Base-by-base conservation (phyloP, 2,329 filamentous ascomycete genomes). In the Cladosporium sp. region DNA sequence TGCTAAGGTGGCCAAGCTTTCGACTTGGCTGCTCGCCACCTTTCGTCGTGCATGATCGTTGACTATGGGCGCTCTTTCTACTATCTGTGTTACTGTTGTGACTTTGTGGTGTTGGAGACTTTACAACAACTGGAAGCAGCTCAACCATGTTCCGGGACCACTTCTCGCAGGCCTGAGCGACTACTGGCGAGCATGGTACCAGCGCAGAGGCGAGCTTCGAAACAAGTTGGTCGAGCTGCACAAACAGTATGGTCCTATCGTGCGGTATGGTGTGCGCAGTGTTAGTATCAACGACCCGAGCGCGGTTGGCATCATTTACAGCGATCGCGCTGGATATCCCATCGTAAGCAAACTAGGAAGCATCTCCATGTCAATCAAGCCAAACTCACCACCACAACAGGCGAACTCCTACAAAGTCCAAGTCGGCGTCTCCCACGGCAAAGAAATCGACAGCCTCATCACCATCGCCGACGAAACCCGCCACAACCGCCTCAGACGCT, bases 141-240 rank as follows among this genome's bases (percentile, higher is more conserved):
- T 59, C 6, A 14, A 59, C 6, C 21, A 59, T 18, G 38, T 59
- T 2, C 57, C 57, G 34, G 57, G 57, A 18, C 57, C 57, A 15
- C 15, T 3, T 32, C 57, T 59, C 1, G 57, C 57, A 5, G 57
- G 38, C 2, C 11, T 59, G 21, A 59, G 57, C 26, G 57, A 59
- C 57, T 59, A 44, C 26, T 59, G 57, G 57, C 57, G 57, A 32
- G 57, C 57, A 30, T 59, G 57, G 57, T 7, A 28, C 11, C 57
- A 59, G 28, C 24, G 57, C 11, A 59, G 57, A 47, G 57, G 57
- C 34, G 38, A 59, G 24, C 57, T 59, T 26, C 21, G 57, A 36
- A 24, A 38, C 18, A 59, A 59, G 26, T 18, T 59, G 24, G 26
- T 59, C 24, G 57, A 59, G 15, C 15, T 59, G 15, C 57, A 59